Percentiles rank a stretch among this genome's conserved stretches.
phyloP scores from a whole-genome alignment of 441 rosid species.

The Gossypium trilobum region DNA sequence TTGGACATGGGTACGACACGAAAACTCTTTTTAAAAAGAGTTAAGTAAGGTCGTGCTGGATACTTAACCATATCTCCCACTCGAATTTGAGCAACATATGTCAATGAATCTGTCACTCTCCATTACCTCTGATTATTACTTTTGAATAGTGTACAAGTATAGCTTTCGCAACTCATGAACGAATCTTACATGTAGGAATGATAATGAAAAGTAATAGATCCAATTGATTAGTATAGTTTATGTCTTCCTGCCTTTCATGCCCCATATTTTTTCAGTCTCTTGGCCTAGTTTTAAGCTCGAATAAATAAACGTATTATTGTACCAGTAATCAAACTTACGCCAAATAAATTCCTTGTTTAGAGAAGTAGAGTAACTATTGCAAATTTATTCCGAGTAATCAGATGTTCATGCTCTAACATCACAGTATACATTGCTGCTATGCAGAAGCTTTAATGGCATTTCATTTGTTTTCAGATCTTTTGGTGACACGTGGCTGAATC shows the following conservation, averaged over 20 bases:
- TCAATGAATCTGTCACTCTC: neutral
- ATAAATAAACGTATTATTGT: neutral
- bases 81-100: too few relatives aligned
- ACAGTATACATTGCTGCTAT: constrained; percentile 5
- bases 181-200: neutral
- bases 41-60: too few relatives aligned
- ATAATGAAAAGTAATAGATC: neutral
- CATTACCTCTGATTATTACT: neutral
- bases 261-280: neutral
- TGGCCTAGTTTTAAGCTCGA: neutral
- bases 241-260: neutral
- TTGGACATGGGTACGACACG: neutral
- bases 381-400: constrained; percentile 20
- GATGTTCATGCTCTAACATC: neutral
- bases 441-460: constrained; percentile 15
- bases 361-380: constrained; percentile 2
- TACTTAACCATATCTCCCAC: too few relatives aligned
- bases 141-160: too few relatives aligned
- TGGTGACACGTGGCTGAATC: neutral
- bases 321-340: neutral
- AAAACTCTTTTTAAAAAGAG: too few relatives aligned
- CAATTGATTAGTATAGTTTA: neutral
- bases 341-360: neutral
- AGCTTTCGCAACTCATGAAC: neutral
- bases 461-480: constrained; percentile 3